Evolutionary conservation across 768 basidiomycete genomes (phyloP).

Genomic region (Boletus reticulatus): DNA sequence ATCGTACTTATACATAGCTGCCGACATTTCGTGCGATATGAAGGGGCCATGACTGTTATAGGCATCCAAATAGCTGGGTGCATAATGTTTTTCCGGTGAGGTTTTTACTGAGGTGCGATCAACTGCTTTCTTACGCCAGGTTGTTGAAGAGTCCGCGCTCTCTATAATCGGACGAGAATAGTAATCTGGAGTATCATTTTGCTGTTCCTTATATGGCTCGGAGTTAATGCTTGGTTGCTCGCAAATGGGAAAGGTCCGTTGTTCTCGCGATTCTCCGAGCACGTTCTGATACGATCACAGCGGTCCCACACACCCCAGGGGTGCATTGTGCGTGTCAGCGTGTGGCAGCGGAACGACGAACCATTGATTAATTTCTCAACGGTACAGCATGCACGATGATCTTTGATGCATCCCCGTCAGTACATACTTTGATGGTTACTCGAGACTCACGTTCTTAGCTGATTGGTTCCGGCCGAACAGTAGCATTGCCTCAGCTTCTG

Average conservation of each 20-base stretch:
- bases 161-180: constrained; percentile 8
- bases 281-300: constrained; percentile 1
- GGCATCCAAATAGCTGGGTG: constrained; percentile 38
- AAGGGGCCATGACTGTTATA: constrained; percentile 44
- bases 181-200: constrained; percentile 9
- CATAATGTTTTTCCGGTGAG: constrained; percentile 47
- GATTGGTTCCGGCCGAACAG: constrained; percentile 11
- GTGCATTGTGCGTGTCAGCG: constrained; percentile 10
- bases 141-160: constrained; percentile 13
- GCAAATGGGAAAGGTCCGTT: constrained; percentile 46
- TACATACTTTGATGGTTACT: neutral
- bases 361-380: neutral
- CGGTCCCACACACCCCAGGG: constrained; percentile 10
- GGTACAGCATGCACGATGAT: constrained; percentile 42
- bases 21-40: constrained; percentile 46
- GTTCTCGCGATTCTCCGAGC: neutral
- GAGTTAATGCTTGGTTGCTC: constrained; percentile 55
- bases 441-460: neutral
- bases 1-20: constrained; percentile 33
- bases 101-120: neutral
- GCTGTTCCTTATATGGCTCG: constrained; percentile 44
- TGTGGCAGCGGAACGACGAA: constrained; percentile 31
- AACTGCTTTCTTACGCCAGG: neutral
- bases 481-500: constrained; percentile 33
- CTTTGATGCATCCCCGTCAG: constrained; percentile 27